Evolutionary conservation across 2,329 filamentous ascomycete species (phyloP), one percentile per base, ranked within the genome.

Genomic region (Diaporthe citrichinensis): DNA sequence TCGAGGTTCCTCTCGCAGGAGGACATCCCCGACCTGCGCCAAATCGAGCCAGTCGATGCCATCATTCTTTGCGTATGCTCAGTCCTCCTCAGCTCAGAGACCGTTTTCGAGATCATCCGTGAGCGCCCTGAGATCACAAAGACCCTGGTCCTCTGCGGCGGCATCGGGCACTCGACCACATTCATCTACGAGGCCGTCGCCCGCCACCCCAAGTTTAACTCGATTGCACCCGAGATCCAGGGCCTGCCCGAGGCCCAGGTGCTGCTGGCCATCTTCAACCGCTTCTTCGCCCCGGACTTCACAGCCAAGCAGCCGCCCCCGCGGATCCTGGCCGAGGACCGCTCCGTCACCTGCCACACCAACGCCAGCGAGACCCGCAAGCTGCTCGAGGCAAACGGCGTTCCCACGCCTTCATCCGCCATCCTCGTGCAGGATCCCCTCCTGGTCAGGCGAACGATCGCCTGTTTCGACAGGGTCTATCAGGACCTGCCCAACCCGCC

Each of bases 361-460:
- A 67, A 67, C 44, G 62, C 62, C 44, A 49, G 20, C 23, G 62
- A 67, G 44, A 51, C 62, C 25, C 62, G 62, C 62, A 67, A 34
- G 44, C 62, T 67, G 20, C 62, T 67, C 28, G 62, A 67, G 23
- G 62, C 41, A 7, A 51, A 23, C 28, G 62, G 44, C 0, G 6
- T 51, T 10, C 44, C 62, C 17, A 51, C 44, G 7, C 62, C 62
- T 17, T 20, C 23, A 4, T 67, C 62, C 5, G 44, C 44, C 20
- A 44, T 67, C 44, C 25, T 67, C 20, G 62, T 67, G 1, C 62
- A 67, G 14, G 62, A 67, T 5, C 62, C 62, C 3, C 46, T 41
- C 3, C 36, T 67, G 62, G 28, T 67, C 2, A 31, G 62, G 14
- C 41, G 62, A 14, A 67, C 62, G 23, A 41, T 67, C 6, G 62